phyloP scores from a whole-genome alignment of 257 asterid genomes.

The Capsicum chinense region DNA sequence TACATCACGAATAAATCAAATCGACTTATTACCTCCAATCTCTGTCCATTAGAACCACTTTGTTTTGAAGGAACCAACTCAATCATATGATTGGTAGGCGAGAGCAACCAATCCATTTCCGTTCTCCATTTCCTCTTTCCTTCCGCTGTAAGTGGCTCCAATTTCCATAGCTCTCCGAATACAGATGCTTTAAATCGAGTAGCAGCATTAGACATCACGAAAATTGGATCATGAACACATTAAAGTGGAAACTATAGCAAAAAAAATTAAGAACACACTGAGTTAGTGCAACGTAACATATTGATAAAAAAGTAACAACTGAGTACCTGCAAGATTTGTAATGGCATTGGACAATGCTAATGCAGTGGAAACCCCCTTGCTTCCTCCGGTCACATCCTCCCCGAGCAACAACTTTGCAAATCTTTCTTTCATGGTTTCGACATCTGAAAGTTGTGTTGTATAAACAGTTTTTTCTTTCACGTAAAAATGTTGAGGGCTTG shows the following conservation, averaged over 20 bases:
- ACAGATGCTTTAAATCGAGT: constrained; percentile 63
- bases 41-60: constrained; percentile 66
- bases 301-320: background rate
- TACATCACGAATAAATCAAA: background rate
- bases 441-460: constrained; percentile 43
- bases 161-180: constrained; percentile 97
- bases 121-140: constrained; percentile 69
- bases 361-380: constrained; percentile 69
- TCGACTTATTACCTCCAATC: constrained; percentile 60
- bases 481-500: constrained; percentile 43
- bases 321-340: constrained; percentile 68
- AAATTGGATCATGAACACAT: background rate
- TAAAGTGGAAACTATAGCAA: background rate
- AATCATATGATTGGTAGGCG: constrained; percentile 89
- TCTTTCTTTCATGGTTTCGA: constrained; percentile 75
- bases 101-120: constrained; percentile 92
- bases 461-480: constrained; percentile 43
- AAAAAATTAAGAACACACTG: background rate
- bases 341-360: constrained; percentile 82
- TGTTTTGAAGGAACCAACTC: constrained; percentile 91
- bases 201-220: background rate
- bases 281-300: no score
- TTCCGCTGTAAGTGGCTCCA: constrained; percentile 87
- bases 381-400: constrained; percentile 83
- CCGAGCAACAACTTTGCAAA: constrained; percentile 84